phyloP scores from a whole-genome alignment of 768 basidiomycete species.

The Asterophora lycoperdoides region DNA sequence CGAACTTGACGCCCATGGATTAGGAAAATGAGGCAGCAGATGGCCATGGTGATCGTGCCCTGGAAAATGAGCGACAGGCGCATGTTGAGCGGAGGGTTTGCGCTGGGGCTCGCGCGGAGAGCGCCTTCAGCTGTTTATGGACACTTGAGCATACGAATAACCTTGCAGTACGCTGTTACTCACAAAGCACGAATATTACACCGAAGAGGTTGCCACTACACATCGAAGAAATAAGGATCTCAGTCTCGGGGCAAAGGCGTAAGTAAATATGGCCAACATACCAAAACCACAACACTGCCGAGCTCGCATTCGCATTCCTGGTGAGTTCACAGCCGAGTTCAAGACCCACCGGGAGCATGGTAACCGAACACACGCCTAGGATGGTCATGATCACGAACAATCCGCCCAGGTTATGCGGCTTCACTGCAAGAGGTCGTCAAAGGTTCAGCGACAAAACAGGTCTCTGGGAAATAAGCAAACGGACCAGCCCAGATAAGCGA shows the following conservation, averaged over 20 bases:
- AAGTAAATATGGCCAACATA: slow-evolving; percentile 29
- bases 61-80: slow-evolving; percentile 62
- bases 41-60: slow-evolving; percentile 42
- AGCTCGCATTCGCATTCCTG: slow-evolving; percentile 71
- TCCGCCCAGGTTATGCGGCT: slow-evolving; percentile 52
- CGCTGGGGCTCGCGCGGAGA: slow-evolving; percentile 56
- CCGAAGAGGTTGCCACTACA: slow-evolving; percentile 62
- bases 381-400: slow-evolving; percentile 66
- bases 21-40: slow-evolving; percentile 42
- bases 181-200: slow-evolving; percentile 62
- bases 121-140: slow-evolving; percentile 52
- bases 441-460: not conserved
- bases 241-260: not conserved
- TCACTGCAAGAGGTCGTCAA: slow-evolving; percentile 40
- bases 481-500: slow-evolving; percentile 78
- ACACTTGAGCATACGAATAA: not conserved
- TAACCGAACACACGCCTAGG: slow-evolving; percentile 61
- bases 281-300: slow-evolving; percentile 74
- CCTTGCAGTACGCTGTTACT: slow-evolving; percentile 13
- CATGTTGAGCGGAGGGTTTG: slow-evolving; percentile 74
- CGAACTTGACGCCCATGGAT: slow-evolving; percentile 60
- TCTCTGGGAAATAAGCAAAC: slow-evolving; percentile 14
- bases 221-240: not conserved
- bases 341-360: slow-evolving; percentile 70
- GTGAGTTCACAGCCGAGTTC: slow-evolving; percentile 81